Percentiles rank a stretch among this genome's conserved stretches.
Conservation (phyloP, 148 eudicot species). For the Pouteria glomerata region DNA sequence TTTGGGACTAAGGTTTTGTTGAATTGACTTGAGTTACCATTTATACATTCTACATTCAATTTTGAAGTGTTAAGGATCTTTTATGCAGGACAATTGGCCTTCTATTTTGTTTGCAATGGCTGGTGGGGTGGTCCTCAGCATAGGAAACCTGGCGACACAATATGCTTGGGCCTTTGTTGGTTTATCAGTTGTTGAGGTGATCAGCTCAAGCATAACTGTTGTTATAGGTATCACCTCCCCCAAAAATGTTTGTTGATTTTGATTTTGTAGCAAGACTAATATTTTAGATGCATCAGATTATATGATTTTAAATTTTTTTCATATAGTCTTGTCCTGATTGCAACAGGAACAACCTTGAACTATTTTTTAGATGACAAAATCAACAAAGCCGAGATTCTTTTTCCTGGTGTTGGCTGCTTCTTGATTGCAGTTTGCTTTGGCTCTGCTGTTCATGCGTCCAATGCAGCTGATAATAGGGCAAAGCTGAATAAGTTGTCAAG, state of each 20-base stretch:
- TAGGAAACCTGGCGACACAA: conserved; percentile 77
- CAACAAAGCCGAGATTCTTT: conserved; percentile 78
- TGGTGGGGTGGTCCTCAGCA: conserved; percentile 76
- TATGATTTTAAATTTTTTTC: not conserved
- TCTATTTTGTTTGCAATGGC: conserved; percentile 74
- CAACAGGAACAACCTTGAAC: conserved; percentile 79
- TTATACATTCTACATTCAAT: not conserved
- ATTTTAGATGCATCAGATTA: not conserved
- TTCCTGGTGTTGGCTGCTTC: conserved; percentile 85
- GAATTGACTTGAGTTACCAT: too few species aligned
- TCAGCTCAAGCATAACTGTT: conserved; percentile 71
- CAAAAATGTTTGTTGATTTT: not conserved
- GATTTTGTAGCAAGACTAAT: not conserved
- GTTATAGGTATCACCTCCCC: conserved; percentile 53
- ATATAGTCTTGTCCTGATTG: not conserved
- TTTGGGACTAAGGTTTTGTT: too few species aligned
- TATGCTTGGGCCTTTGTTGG: conserved; percentile 93
- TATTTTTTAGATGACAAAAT: conserved; percentile 81
- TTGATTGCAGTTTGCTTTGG: conserved; percentile 75
- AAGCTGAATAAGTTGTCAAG: conserved; percentile 37
- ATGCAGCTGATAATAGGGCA: conserved; percentile 51
- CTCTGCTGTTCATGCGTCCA: conserved; percentile 63
- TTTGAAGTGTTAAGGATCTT: not conserved
- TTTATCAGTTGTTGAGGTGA: conserved; percentile 69
- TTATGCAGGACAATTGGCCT: conserved; percentile 73